phyloP scores from a whole-genome alignment of 1,284 basidiomycete genomes.

The Sphaerobolus stellatus region DNA sequence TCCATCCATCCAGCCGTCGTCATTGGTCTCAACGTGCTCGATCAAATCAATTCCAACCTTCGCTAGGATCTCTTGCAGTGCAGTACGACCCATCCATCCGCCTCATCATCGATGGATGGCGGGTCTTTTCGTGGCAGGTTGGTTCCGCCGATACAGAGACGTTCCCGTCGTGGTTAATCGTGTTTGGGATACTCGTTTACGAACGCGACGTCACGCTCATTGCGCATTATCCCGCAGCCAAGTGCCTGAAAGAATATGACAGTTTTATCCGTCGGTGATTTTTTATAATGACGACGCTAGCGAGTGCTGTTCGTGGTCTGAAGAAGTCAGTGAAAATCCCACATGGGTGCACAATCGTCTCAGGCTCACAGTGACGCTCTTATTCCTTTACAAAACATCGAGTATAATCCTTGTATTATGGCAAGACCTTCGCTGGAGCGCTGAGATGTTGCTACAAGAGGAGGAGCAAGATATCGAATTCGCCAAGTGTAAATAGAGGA shows the following conservation, averaged over 20 bases:
- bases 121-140: neutral
- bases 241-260: neutral
- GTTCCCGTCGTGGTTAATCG: neutral
- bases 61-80: neutral
- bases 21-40: neutral
- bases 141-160: neutral
- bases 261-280: neutral
- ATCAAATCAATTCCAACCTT: no score
- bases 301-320: no score
- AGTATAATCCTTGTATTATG: neutral
- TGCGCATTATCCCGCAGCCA: neutral
- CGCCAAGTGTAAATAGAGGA: neutral
- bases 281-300: no score
- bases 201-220: neutral
- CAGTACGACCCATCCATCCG: neutral
- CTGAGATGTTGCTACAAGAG: neutral
- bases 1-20: neutral
- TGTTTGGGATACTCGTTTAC: neutral
- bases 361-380: neutral
- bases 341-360: neutral
- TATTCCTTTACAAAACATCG: neutral
- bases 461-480: neutral
- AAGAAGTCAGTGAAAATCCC: neutral
- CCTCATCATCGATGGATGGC: neutral
- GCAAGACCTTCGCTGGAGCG: neutral